phyloP scores from a whole-genome alignment of 2,329 filamentous ascomycete species.

The Aureobasidium sp. region DNA sequence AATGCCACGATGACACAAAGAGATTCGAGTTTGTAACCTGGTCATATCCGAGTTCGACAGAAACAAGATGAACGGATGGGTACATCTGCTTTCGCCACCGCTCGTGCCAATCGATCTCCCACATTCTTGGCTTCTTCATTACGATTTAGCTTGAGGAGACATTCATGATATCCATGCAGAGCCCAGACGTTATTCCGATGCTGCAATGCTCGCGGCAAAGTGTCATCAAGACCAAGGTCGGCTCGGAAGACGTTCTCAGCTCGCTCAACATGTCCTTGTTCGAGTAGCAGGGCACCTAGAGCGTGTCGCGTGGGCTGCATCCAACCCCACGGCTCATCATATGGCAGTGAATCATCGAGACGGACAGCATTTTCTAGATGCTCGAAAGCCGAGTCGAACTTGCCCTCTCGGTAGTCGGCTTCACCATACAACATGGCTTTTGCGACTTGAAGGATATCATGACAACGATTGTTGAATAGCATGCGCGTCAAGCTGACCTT shows the following conservation, averaged over 20 bases:
- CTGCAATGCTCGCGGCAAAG: slow-evolving; percentile 55
- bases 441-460: slow-evolving; percentile 55
- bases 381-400: slow-evolving; percentile 52
- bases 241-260: slow-evolving; percentile 33
- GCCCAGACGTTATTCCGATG: slow-evolving; percentile 73
- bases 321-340: slow-evolving; percentile 71
- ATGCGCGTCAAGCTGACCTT: slow-evolving; percentile 54
- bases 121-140: slow-evolving; percentile 43
- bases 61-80: slow-evolving; percentile 53
- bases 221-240: slow-evolving; percentile 39
- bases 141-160: slow-evolving; percentile 50
- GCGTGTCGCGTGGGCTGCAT: slow-evolving; percentile 69
- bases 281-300: slow-evolving; percentile 59
- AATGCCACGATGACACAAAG: too few relatives aligned
- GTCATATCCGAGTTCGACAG: slow-evolving; percentile 33
- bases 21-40: too few relatives aligned
- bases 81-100: slow-evolving; percentile 53
- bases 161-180: slow-evolving; percentile 66
- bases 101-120: slow-evolving; percentile 44
- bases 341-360: slow-evolving; percentile 56
- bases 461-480: slow-evolving; percentile 61
- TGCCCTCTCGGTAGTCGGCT: slow-evolving; percentile 59
- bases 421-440: slow-evolving; percentile 65
- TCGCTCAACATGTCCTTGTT: slow-evolving; percentile 47
- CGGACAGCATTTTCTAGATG: slow-evolving; percentile 50